A percentile compares a stretch with the other conserved stretches of the same genome.
Evolutionary conservation across 495 filamentous ascomycete species (phyloP).

Genomic region (Neurospora tetrasperma): DNA sequence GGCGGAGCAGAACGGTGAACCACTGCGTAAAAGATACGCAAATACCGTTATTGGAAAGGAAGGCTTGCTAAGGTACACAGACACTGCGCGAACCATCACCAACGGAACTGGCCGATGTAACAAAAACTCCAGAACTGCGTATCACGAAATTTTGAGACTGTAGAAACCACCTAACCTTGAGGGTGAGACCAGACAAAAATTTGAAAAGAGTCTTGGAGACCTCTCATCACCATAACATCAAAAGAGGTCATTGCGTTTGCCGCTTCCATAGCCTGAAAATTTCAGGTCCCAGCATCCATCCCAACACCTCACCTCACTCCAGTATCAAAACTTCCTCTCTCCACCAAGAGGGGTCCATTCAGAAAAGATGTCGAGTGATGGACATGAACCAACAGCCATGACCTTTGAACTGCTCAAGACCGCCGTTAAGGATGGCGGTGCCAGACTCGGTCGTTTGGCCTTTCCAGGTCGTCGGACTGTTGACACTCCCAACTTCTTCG

Average conservation of each 20-base stretch:
- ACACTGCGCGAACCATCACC: not conserved
- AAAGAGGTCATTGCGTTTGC: not conserved
- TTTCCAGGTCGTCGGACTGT: conserved; percentile 50
- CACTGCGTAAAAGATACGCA: not conserved
- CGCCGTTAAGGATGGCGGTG: conserved; percentile 20
- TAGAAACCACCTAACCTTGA: not conserved
- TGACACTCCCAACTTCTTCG: conserved; percentile 73
- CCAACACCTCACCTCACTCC: not conserved
- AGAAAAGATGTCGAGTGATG: conserved; percentile 12
- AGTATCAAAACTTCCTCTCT: not conserved
- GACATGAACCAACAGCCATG: conserved; percentile 15
- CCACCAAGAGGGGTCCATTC: not conserved
- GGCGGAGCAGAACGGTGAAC: not conserved
- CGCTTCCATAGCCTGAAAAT: not conserved
- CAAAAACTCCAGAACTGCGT: not conserved
- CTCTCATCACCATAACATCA: not conserved
- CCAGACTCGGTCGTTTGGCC: conserved; percentile 53
- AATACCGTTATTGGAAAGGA: not conserved
- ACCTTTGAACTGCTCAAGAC: conserved; percentile 33
- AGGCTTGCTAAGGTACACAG: not conserved
- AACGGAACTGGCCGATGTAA: not conserved
- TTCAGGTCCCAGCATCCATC: not conserved
- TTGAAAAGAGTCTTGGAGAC: not conserved
- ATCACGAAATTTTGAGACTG: not conserved
- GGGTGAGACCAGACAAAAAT: not conserved